Evolutionary conservation across 2,329 filamentous ascomycete species (phyloP), one percentile per base, ranked within the genome.

Genomic region (Fusarium decemcellulare): DNA sequence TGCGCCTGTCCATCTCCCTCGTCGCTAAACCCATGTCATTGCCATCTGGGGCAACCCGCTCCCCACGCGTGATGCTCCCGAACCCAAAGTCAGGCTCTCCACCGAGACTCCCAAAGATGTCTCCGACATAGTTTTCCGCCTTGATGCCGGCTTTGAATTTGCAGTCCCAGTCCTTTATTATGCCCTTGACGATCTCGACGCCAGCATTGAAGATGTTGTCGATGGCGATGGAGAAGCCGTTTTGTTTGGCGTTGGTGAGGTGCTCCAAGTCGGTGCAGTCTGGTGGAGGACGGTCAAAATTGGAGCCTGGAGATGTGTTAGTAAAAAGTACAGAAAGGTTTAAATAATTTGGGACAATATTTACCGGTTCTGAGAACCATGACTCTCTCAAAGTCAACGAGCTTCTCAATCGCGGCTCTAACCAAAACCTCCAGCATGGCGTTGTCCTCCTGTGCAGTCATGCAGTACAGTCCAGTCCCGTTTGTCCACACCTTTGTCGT

Each of bases 381-480:
- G 66, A 92, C 85, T 4, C 92, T 86, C 6, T 82, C 78, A 77
- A 92, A 93, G 76, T 93, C 92, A 5, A 90, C 86, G 6, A 88
- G 74, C 3, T 86, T 85, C 67, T 83, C 82, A 23, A 86, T 78
- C 0, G 89, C 86, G 2, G 85, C 86, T 12, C 91, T 86, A 18
- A 92, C 78, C 30, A 93, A 80, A 6, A 87, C 90, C 71, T 91
- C 90, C 1, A 93, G 85, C 1, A 87, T 87, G 1, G 91, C 91
- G 72, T 90, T 92, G 75, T 93, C 91, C 77, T 93, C 92, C 76
- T 93, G 91, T 0, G 91, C 91, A 2, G 87, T 91, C 79, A 90
- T 88, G 81, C 91, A 93, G 80, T 93, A 93, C 7, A 84, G 77
- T 1, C 89, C 90, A 0, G 86, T 88, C 5, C 90, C 90, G 73